A percentile compares a stretch with the other conserved stretches of the same genome.
Conservation (phyloP, 202 grass and related monocot genomes). For the Elaeis oleifera region DNA sequence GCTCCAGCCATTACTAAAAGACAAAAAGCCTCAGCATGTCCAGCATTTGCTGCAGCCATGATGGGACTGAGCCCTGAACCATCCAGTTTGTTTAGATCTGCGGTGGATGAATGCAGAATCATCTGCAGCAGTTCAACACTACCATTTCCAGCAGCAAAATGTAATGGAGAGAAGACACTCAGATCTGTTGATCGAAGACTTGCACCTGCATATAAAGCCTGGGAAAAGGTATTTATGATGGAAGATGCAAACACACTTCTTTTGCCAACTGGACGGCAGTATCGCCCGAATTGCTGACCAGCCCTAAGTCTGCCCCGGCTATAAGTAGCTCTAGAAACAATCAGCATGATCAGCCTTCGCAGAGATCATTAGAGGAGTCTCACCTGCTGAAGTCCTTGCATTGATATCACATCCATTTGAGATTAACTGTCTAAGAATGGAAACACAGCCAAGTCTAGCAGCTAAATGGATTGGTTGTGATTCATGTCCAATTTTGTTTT, state of each 20-base stretch:
- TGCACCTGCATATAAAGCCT: constrained; percentile 27
- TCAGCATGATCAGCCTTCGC: constrained; percentile 35
- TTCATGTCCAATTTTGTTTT: constrained; percentile 22
- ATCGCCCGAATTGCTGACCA: constrained; percentile 31
- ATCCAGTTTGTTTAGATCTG: constrained; percentile 49
- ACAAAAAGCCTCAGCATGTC: constrained; percentile 40
- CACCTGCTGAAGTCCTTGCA: constrained; percentile 30
- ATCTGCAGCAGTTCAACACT: constrained; percentile 41
- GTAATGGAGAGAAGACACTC: constrained; percentile 44
- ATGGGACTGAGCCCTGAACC: constrained; percentile 44
- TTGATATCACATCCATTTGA: constrained; percentile 37
- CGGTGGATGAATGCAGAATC: constrained; percentile 36
- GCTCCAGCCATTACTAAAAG: constrained; percentile 57
- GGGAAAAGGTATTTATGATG: constrained; percentile 33
- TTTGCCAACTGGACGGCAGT: constrained; percentile 30
- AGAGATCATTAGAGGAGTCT: constrained; percentile 50
- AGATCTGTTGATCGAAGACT: constrained; percentile 30
- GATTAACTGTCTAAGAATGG: constrained; percentile 35
- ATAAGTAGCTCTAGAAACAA: constrained; percentile 43
- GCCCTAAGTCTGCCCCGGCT: constrained; percentile 48
- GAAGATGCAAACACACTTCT: constrained; percentile 33
- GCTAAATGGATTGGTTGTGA: constrained; percentile 50
- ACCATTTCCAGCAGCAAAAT: constrained; percentile 36
- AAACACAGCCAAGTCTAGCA: constrained; percentile 30
- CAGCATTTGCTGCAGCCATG: constrained; percentile 37